phyloP scores from a whole-genome alignment of 2,329 filamentous ascomycete genomes.

The Coniochaeta prunicola region DNA sequence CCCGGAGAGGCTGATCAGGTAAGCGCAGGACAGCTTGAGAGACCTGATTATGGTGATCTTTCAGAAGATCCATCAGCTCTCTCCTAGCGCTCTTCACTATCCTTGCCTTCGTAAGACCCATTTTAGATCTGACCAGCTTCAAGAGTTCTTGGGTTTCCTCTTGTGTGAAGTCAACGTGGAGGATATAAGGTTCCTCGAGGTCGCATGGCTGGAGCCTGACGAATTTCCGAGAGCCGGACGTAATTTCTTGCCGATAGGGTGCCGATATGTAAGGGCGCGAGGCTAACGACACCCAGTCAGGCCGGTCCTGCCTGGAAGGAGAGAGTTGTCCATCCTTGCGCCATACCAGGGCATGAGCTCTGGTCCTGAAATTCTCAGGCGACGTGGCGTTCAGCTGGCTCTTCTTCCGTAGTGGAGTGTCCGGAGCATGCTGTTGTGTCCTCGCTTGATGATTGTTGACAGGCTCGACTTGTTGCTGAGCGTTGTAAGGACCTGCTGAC shows the following conservation, averaged over 20 bases:
- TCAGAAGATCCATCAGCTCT: constrained; percentile 6
- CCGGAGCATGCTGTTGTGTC: not conserved
- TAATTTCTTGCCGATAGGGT: constrained; percentile 10
- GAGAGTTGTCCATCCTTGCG: constrained; percentile 3
- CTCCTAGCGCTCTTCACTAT: not conserved
- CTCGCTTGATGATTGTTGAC: not conserved
- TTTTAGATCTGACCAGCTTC: constrained; percentile 9
- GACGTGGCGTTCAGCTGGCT: constrained; percentile 1
- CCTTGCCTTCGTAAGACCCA: not conserved
- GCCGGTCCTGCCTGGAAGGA: not conserved
- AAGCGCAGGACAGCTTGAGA: not conserved
- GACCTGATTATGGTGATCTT: not conserved
- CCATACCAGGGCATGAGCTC: constrained; percentile 12
- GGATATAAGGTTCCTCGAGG: constrained; percentile 9
- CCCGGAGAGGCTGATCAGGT: not conserved
- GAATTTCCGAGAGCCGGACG: constrained; percentile 10
- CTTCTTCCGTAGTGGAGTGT: not conserved
- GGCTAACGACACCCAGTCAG: constrained; percentile 7
- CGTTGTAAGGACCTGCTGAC: too few relatives aligned
- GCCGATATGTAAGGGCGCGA: constrained; percentile 17
- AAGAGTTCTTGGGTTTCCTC: constrained; percentile 26
- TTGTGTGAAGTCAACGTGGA: constrained; percentile 39
- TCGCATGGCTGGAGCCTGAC: constrained; percentile 3
- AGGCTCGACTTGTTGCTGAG: too few relatives aligned
- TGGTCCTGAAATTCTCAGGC: constrained; percentile 9